Conservation (phyloP, 257 asterid species). For the Phtheirospermum japonicum region DNA sequence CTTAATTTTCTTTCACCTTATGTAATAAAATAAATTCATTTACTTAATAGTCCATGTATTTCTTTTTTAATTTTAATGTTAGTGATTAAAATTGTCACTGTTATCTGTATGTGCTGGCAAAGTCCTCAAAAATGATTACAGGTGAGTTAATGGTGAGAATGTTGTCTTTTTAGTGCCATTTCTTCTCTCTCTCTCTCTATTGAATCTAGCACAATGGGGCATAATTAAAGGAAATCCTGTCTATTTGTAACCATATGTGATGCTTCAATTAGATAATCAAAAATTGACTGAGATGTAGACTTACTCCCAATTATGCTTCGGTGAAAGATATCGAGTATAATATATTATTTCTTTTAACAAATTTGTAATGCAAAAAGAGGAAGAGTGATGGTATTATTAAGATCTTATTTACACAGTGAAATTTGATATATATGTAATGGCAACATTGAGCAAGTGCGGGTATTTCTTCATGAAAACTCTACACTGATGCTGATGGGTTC, state of each 20-base stretch:
- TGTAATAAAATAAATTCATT: too few relatives aligned
- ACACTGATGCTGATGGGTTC: too few relatives aligned
- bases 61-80: neutral
- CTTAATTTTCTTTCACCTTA: neutral
- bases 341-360: neutral
- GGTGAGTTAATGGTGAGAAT: constrained; percentile 46
- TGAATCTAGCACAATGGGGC: too few relatives aligned
- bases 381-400: constrained; percentile 4
- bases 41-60: neutral
- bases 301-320: constrained; percentile 2
- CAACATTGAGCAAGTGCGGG: neutral
- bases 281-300: neutral
- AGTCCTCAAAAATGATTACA: constrained; percentile 92
- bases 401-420: neutral
- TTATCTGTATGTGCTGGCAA: constrained; percentile 74
- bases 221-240: neutral
- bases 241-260: constrained; percentile 4
- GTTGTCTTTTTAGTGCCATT: neutral
- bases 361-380: neutral
- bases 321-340: constrained; percentile 1
- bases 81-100: constrained; percentile 30
- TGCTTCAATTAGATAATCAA: neutral
- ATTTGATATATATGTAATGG: neutral
- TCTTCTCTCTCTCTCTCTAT: neutral
- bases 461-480: too few relatives aligned